Conservation (phyloP, 306 rosid species). For the Lupinus albus region DNA sequence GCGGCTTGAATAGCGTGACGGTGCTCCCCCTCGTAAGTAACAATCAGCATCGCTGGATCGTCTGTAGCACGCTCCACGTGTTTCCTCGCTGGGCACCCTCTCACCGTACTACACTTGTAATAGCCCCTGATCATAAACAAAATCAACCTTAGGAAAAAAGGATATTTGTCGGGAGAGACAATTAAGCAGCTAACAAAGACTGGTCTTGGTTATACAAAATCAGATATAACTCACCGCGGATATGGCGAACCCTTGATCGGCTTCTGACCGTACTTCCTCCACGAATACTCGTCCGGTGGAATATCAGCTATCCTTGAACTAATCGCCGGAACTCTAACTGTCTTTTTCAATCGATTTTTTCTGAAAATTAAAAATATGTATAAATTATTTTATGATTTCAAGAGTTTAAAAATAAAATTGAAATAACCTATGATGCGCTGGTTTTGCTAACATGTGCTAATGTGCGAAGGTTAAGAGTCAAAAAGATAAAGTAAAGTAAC, state of each 20-base stretch:
- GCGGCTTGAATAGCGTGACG: constrained; percentile 51
- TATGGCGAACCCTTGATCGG: constrained; percentile 92
- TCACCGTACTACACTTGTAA: constrained; percentile 77
- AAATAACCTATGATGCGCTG: constrained; percentile 1
- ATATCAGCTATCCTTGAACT: constrained; percentile 85
- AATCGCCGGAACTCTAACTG: constrained; percentile 76
- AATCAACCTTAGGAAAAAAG: no score
- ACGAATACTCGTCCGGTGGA: constrained; percentile 87
- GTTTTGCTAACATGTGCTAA: background rate
- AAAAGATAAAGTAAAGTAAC: background rate
- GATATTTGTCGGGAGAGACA: no score
- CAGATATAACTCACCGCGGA: constrained; percentile 57
- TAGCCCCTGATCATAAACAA: constrained; percentile 56
- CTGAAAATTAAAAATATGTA: constrained; percentile 38
- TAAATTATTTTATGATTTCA: no score
- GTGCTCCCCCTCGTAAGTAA: constrained; percentile 92
- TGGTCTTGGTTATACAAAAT: no score
- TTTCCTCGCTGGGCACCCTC: constrained; percentile 89
- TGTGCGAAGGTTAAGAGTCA: constrained; percentile 30
- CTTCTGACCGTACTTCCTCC: constrained; percentile 96
- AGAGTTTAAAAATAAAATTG: background rate
- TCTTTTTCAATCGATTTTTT: constrained; percentile 76
- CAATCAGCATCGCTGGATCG: constrained; percentile 81
- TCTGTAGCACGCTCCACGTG: constrained; percentile 85
- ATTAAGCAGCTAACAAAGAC: no score